These are phyloP conservation scores for Spathaspora gorwiae DNA, from an alignment of 805 yeast species.

Conservation along the genomic window DNA sequence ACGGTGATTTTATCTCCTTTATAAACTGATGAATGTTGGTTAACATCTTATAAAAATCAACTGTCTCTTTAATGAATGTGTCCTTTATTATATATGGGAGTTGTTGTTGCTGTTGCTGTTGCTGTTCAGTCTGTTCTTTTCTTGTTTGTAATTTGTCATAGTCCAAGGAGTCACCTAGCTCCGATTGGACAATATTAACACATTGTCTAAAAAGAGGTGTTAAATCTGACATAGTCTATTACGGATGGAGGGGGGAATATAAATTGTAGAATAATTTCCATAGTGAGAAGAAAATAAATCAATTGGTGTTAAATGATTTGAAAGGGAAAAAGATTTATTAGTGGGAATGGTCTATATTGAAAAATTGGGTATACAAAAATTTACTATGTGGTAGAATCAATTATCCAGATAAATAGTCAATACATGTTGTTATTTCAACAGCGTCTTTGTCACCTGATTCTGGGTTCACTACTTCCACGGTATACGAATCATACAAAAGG, in stretches of 20 bases:
- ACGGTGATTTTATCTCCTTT: constrained; percentile 20
- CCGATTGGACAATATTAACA: constrained; percentile 38
- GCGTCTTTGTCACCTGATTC: constrained; percentile 18
- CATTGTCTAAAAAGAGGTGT: constrained; percentile 48
- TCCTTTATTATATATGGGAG: constrained; percentile 23
- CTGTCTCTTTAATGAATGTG: constrained; percentile 38
- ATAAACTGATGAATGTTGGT: constrained; percentile 27
- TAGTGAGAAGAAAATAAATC: too few relatives aligned
- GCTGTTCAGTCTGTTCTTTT: background rate
- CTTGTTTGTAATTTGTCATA: background rate
- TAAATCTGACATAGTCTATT: constrained; percentile 35
- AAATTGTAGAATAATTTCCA: too few relatives aligned
- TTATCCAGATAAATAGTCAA: constrained; percentile 25
- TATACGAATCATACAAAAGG: constrained; percentile 31
- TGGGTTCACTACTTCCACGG: constrained; percentile 13
- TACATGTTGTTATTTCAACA: constrained; percentile 28
- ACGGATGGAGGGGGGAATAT: background rate
- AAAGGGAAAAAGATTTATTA: too few relatives aligned
- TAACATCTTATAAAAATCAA: constrained; percentile 29
- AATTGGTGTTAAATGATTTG: too few relatives aligned
- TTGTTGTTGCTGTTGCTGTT: background rate
- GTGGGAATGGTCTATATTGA: too few relatives aligned
- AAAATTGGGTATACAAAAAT: too few relatives aligned
- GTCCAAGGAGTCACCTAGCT: constrained; percentile 13
- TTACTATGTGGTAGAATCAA: too few relatives aligned